These are phyloP conservation scores for Musa troglodytarum DNA, from an alignment of 176 grass and related monocot genomes.

Conservation along the genomic window DNA sequence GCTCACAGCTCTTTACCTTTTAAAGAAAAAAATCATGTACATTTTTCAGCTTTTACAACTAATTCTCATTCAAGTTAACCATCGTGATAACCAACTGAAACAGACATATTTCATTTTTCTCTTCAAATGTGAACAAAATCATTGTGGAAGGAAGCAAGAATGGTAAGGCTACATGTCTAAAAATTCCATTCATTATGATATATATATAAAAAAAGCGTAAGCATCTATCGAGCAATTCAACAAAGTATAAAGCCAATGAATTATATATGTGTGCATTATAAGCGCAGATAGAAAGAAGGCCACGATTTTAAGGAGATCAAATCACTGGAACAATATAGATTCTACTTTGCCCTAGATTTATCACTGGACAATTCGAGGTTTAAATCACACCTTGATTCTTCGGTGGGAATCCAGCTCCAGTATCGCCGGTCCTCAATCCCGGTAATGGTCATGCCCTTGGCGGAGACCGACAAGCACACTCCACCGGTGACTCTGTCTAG, in stretches of 20 bases:
- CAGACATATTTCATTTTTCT: too few relatives aligned
- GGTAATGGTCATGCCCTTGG: conserved; percentile 18
- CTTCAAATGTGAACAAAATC: too few relatives aligned
- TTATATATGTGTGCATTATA: not conserved
- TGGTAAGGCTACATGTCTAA: too few relatives aligned
- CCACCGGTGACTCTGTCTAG: conserved; percentile 6
- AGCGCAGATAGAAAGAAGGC: not conserved
- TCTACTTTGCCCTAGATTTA: not conserved
- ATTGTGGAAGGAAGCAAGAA: too few relatives aligned
- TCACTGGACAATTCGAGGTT: not conserved
- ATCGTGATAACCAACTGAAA: too few relatives aligned
- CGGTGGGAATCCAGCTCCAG: conserved; percentile 18
- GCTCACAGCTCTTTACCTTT: too few relatives aligned
- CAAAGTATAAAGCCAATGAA: not conserved
- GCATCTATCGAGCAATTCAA: not conserved
- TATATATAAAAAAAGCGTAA: not conserved
- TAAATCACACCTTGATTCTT: conserved; percentile 1
- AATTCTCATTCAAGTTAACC: too few relatives aligned
- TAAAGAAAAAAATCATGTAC: too few relatives aligned
- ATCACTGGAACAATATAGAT: not conserved
- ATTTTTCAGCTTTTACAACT: too few relatives aligned
- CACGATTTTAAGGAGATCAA: not conserved
- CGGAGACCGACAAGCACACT: conserved; percentile 4
- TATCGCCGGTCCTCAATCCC: conserved; percentile 13
- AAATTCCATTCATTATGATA: not conserved